Percentiles rank a stretch among this genome's conserved stretches.
phyloP scores from a whole-genome alignment of 257 asterid genomes.

The Marsdenia floribunda region DNA sequence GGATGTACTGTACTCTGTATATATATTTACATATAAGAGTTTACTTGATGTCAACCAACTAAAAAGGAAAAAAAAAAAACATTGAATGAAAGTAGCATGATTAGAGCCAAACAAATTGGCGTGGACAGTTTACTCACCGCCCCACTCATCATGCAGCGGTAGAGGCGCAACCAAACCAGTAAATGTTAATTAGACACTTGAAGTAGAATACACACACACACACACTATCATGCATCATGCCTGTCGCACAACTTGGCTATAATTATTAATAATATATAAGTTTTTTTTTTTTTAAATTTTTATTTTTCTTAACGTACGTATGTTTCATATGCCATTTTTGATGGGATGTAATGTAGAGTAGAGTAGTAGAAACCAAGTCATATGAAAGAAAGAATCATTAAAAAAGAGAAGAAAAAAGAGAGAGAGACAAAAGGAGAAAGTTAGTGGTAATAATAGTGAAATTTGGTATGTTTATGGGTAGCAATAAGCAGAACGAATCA shows the following conservation, averaged over 20 bases:
- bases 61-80: too few relatives aligned
- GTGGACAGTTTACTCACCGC: background rate
- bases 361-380: conserved; percentile 1
- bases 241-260: conserved; percentile 24
- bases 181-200: background rate
- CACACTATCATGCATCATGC: conserved; percentile 9
- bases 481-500: conserved; percentile 43
- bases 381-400: conserved; percentile 10
- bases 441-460: conserved; percentile 20
- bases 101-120: background rate
- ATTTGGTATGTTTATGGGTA: conserved; percentile 40
- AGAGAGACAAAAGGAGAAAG: background rate
- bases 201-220: background rate
- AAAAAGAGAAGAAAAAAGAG: background rate
- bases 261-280: too few relatives aligned
- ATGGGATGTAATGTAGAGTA: background rate
- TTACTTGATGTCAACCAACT: too few relatives aligned
- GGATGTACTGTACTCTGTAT: too few relatives aligned
- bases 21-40: too few relatives aligned
- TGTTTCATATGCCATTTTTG: conserved; percentile 2
- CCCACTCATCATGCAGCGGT: conserved; percentile 3
- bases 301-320: background rate
- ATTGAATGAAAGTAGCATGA: background rate
- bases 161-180: background rate
- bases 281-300: too few relatives aligned